Evolutionary conservation across 306 rosid genomes (phyloP).

Genomic region (Vicia faba): DNA sequence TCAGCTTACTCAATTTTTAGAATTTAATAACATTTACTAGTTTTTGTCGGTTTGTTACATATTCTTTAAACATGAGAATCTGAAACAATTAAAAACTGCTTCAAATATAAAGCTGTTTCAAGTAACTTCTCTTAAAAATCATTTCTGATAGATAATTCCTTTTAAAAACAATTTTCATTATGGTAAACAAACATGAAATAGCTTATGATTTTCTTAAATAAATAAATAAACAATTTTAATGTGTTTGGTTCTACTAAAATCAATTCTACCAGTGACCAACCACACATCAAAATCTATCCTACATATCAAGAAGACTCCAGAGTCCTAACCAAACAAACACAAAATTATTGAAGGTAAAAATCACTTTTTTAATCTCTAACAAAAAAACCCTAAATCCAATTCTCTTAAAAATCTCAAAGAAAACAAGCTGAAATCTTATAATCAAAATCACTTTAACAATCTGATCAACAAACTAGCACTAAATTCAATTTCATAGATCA

Average conservation of each 20-base stretch:
- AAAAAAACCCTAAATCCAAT: background rate
- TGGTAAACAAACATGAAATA: background rate
- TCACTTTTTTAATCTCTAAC: background rate
- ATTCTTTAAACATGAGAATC: background rate
- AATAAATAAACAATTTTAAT: too few relatives aligned
- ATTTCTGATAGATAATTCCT: background rate
- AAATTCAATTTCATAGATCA: background rate
- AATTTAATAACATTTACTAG: background rate
- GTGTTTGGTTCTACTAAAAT: too few relatives aligned
- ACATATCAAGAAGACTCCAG: too few relatives aligned
- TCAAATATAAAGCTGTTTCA: background rate
- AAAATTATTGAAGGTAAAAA: background rate
- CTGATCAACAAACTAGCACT: background rate
- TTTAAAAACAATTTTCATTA: background rate
- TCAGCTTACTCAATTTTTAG: background rate
- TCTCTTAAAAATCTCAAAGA: background rate
- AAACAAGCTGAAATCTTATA: background rate
- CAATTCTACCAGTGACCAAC: too few relatives aligned
- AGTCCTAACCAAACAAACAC: too few relatives aligned
- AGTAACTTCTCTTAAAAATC: background rate
- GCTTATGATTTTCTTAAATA: too few relatives aligned
- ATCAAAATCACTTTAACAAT: background rate
- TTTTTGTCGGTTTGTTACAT: background rate
- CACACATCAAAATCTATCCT: too few relatives aligned
- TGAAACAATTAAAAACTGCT: background rate